Conservation (phyloP, 2,329 filamentous ascomycete genomes). For the Chrysosporium keratinophilum region DNA sequence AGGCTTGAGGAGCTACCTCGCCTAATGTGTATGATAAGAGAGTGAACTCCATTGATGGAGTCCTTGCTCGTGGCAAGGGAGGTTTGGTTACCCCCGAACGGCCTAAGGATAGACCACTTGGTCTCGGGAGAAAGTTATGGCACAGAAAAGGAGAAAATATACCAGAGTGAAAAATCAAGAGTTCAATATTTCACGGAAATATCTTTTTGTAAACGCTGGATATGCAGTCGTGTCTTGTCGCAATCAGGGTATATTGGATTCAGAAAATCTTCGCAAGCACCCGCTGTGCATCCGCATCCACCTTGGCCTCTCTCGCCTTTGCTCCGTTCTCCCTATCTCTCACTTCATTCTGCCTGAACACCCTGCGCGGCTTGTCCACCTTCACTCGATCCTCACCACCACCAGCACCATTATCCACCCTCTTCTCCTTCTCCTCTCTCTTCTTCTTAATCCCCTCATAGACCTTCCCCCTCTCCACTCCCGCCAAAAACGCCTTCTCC, state of each 20-base stretch:
- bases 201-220: neutral
- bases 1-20: no score
- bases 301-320: constrained; percentile 18
- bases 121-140: no score
- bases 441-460: constrained; percentile 38
- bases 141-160: neutral
- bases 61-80: no score
- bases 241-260: neutral
- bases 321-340: constrained; percentile 14
- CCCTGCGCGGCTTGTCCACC: constrained; percentile 21
- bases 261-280: constrained; percentile 40
- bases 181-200: neutral
- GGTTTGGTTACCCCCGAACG: no score
- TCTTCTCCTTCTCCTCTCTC: constrained; percentile 33
- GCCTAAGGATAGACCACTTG: no score
- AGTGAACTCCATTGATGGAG: no score
- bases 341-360: constrained; percentile 38
- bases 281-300: constrained; percentile 31
- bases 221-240: neutral
- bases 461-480: constrained; percentile 34
- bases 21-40: no score
- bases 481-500: constrained; percentile 36
- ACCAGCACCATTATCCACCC: constrained; percentile 17
- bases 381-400: constrained; percentile 14
- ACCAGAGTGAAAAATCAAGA: neutral